Conservation (phyloP, 441 rosid species). For the Adansonia grandidieri region DNA sequence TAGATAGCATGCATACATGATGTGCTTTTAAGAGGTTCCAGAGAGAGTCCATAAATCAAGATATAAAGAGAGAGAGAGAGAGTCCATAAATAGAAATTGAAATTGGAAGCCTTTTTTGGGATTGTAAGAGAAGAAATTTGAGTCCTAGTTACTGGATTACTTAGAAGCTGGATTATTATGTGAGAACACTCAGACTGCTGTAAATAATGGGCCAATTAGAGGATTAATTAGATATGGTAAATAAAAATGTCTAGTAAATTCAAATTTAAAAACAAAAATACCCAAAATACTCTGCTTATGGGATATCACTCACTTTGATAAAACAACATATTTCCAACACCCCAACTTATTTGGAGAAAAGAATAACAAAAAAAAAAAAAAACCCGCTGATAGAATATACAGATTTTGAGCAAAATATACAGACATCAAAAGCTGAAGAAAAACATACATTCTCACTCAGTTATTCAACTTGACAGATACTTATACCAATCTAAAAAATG, state of each 20-base stretch:
- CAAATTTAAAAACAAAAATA: constrained; percentile 2
- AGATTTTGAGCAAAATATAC: constrained; percentile 19
- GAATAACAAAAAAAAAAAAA: background rate
- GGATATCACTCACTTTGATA: background rate
- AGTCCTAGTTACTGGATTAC: background rate
- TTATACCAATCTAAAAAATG: constrained; percentile 25
- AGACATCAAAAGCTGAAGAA: constrained; percentile 5
- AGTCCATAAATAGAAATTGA: too few species aligned
- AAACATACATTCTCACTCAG: constrained; percentile 30
- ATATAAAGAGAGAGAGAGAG: too few species aligned
- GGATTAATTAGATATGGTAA: background rate
- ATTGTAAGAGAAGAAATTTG: too few species aligned
- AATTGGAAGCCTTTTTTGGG: too few species aligned
- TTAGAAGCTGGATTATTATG: background rate
- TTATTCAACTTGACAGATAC: constrained; percentile 36
- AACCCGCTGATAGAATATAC: background rate
- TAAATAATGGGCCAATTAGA: background rate
- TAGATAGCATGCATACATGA: background rate
- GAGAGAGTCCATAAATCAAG: too few species aligned
- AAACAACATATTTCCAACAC: background rate
- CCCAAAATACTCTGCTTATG: background rate
- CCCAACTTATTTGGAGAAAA: too few species aligned
- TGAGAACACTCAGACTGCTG: background rate
- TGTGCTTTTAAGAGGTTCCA: too few species aligned
- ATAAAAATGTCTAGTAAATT: too few species aligned